Percentiles rank a stretch among this genome's conserved stretches.
Conservation (phyloP, 805 yeast genomes). For the Candida andamanensis region DNA sequence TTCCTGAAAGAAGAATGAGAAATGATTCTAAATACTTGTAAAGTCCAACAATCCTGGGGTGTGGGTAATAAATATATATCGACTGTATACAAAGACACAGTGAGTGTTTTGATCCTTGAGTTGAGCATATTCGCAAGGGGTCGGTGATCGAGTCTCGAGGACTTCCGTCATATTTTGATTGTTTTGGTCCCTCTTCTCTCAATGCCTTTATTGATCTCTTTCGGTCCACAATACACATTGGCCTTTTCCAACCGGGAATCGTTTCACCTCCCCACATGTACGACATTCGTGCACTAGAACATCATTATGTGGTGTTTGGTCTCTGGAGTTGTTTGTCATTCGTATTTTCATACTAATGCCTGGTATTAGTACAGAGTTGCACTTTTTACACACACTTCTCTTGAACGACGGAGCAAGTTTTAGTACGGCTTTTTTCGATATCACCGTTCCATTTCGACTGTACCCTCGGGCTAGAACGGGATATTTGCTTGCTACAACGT, state of each 20-base stretch:
- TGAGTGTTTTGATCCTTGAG: no score
- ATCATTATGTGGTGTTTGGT: slow-evolving; percentile 32
- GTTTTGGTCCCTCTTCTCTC: no score
- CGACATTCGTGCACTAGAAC: slow-evolving; percentile 45
- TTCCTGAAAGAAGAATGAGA: slow-evolving; percentile 30
- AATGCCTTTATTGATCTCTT: slow-evolving; percentile 23
- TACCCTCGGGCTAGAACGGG: slow-evolving; percentile 52
- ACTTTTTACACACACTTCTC: slow-evolving; percentile 63
- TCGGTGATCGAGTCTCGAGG: no score
- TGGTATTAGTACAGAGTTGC: slow-evolving; percentile 49
- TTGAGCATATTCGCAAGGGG: no score
- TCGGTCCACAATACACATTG: slow-evolving; percentile 47
- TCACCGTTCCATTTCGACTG: slow-evolving; percentile 49
- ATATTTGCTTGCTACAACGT: slow-evolving; percentile 27
- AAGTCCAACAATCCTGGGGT: neutral
- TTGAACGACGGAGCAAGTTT: slow-evolving; percentile 62
- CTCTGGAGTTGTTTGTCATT: slow-evolving; percentile 40
- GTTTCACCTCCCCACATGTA: slow-evolving; percentile 46
- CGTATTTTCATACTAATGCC: slow-evolving; percentile 38
- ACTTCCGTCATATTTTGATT: no score
- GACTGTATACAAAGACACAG: no score
- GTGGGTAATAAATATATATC: neutral
- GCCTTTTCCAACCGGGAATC: slow-evolving; percentile 61
- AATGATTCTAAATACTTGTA: slow-evolving; percentile 10
- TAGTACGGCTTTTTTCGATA: slow-evolving; percentile 64